A percentile compares a stretch with the other conserved stretches of the same genome.
These are phyloP conservation scores for Exobasidium cylindrosporum DNA, from an alignment of 1,284 basidiomycete species.

Conservation along the genomic window DNA sequence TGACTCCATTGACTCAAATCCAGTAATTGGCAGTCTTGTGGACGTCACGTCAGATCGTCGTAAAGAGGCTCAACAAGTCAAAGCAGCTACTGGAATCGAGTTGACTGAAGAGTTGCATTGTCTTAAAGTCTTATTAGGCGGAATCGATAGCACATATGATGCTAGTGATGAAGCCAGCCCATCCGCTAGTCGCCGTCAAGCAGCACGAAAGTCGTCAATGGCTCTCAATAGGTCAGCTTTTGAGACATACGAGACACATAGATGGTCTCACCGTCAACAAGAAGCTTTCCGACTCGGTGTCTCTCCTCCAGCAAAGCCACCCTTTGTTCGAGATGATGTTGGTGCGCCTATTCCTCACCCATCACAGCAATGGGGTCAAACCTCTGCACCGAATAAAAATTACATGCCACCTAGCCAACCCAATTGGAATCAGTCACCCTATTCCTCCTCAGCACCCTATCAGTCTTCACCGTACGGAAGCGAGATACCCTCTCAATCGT, in stretches of 20 bases:
- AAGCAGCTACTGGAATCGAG: constrained; percentile 31
- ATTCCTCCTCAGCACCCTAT: not conserved
- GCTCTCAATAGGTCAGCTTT: not conserved
- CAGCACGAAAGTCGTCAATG: not conserved
- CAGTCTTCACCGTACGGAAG: not conserved
- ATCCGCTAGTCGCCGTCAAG: not conserved
- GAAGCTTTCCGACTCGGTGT: not conserved
- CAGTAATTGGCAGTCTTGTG: constrained; percentile 35
- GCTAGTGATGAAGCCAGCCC: constrained; percentile 28
- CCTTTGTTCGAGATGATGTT: not conserved
- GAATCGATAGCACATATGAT: constrained; percentile 41
- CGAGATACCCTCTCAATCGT: not conserved
- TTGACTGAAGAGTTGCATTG: constrained; percentile 39
- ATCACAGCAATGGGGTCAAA: not conserved
- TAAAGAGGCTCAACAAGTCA: constrained; percentile 34
- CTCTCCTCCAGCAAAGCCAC: not conserved
- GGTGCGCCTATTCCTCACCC: not conserved
- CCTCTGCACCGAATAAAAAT: not conserved
- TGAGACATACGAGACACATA: not conserved
- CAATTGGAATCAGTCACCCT: not conserved
- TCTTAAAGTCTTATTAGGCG: constrained; percentile 39
- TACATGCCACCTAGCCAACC: no score
- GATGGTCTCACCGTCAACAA: not conserved
- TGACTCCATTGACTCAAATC: constrained; percentile 42
- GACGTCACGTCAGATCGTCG: constrained; percentile 42